A percentile compares a stretch with the other conserved stretches of the same genome.
These are phyloP conservation scores for Fraxinus paxiana DNA, from an alignment of 305 asterid genomes.

Conservation along the genomic window DNA sequence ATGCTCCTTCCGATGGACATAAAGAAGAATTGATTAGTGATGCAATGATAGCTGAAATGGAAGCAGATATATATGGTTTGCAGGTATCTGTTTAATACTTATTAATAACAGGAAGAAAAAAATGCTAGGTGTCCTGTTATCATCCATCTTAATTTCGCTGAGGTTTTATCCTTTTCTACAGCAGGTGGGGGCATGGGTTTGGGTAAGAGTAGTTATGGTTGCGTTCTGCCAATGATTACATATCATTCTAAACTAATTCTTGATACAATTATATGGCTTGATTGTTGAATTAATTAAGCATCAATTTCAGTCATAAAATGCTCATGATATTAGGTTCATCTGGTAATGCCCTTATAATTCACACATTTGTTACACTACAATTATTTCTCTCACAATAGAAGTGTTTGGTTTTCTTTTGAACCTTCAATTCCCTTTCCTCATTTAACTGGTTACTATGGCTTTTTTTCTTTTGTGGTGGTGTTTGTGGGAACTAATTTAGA, in stretches of 20 bases:
- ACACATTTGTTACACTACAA: neutral
- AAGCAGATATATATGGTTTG: constrained; percentile 69
- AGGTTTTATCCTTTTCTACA: neutral
- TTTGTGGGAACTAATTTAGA: neutral
- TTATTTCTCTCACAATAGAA: neutral
- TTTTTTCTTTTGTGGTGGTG: neutral
- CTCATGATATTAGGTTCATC: neutral
- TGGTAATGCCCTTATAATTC: neutral
- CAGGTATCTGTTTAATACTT: constrained; percentile 43
- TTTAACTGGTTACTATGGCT: neutral
- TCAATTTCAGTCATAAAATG: neutral
- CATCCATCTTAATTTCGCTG: neutral
- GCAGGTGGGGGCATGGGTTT: neutral
- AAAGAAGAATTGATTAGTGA: constrained; percentile 39
- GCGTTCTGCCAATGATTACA: neutral
- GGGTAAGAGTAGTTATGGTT: neutral
- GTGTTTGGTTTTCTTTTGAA: neutral
- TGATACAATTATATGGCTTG: neutral
- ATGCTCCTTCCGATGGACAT: constrained; percentile 31
- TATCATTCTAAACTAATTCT: neutral
- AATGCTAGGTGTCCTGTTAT: neutral
- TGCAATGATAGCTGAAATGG: constrained; percentile 77
- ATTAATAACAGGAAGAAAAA: neutral
- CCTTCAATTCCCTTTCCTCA: neutral
- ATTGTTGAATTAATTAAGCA: neutral